Percentiles rank a stretch among this genome's conserved stretches.
These are phyloP conservation scores for Sporobolus alterniflorus DNA, from an alignment of 202 grass and related monocot species.

Conservation along the genomic window DNA sequence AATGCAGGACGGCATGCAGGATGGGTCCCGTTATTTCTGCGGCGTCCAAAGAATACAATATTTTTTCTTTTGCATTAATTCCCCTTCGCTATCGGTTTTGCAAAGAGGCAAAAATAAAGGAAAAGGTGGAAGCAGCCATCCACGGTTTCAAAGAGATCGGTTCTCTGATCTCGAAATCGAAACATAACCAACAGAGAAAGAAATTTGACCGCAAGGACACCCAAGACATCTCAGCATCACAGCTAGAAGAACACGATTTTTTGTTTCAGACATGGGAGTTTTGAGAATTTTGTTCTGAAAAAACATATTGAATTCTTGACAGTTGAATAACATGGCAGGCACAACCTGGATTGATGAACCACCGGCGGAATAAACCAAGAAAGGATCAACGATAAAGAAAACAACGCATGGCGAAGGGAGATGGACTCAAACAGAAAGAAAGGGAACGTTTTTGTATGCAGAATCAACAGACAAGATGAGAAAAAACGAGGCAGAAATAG, in stretches of 20 bases:
- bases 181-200: background rate
- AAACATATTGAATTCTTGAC: constrained; percentile 3
- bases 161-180: constrained; percentile 23
- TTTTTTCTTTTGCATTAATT: constrained; percentile 51
- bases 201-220: constrained; percentile 2
- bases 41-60: constrained; percentile 28
- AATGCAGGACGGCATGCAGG: constrained; percentile 51
- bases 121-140: constrained; percentile 31
- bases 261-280: background rate
- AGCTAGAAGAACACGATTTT: background rate
- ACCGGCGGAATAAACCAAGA: background rate
- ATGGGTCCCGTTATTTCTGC: constrained; percentile 35
- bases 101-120: constrained; percentile 27
- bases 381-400: background rate
- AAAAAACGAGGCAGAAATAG: background rate
- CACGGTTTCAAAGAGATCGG: constrained; percentile 44
- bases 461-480: constrained; percentile 19
- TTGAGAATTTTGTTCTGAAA: background rate
- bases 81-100: constrained; percentile 46
- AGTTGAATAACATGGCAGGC: background rate
- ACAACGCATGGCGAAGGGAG: background rate
- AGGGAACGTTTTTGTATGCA: background rate
- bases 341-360: background rate
- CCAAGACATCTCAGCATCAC: background rate
- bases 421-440: background rate